Base-by-base conservation (phyloP, 768 basidiomycete genomes). In the Butyriboletus loyo region DNA sequence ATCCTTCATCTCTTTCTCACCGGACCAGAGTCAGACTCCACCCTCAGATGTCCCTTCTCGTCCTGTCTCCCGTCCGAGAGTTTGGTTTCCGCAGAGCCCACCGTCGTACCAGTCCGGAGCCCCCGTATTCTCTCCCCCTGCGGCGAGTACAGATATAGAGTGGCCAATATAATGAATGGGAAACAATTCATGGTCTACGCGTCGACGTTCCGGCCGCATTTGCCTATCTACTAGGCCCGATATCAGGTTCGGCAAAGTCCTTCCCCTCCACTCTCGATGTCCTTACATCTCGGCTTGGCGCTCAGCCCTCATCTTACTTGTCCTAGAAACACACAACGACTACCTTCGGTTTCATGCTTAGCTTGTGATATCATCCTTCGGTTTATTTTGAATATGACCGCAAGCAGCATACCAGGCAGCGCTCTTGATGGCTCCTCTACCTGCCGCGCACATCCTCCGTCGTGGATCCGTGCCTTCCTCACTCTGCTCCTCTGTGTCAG, bases 241-340 rank as follows among this genome's bases (percentile, higher is more conserved):
- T 89, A 21, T 83, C 86, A 48, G 89, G 89, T 90, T 58, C 50
- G 82, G 64, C 35, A 42, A 27, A 9, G 11, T 32, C 27, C 9
- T 24, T 40, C 24, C 31, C 4, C 17, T 28, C 11, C 30, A n/a
- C 9, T 3, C 21, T 19, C 32, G 7, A 24, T 22, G 21, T 46
- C 22, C 24, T 50, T 19, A 53, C 34, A 17, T 36, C 38, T 35
- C 36, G 6, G 15, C 11, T 25, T 11, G 48, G 47, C 43, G 19
- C 41, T 51, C 22, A 88, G 89, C 89, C 3, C 68, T 90, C 28
- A 25, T 75, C 1, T 67, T 89, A 30, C 76, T 91, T 10, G 76
- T 88, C n/a, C 56, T 84, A n/a, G 88, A 91, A 69, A 91, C 84
- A 10, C 79, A 81, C 54, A 87, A 86, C 60, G 85, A 89, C 67